Evolutionary conservation across 129 eudicot genomes (phyloP), one percentile per base, ranked within the genome.

Genomic region (carrot (Daucus carota)): DNA sequence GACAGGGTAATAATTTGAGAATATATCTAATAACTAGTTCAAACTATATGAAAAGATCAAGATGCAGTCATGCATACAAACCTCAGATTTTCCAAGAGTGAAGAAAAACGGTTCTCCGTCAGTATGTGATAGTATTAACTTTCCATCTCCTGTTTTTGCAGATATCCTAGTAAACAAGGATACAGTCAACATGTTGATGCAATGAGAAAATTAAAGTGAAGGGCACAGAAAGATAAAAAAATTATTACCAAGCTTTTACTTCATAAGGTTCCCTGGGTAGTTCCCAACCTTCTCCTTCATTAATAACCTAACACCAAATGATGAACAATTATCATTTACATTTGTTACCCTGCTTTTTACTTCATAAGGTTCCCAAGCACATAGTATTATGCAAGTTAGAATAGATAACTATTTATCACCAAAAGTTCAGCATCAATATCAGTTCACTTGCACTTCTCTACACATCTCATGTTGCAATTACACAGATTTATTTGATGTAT

Each of bases 261-360:
- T 95, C 99, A 84, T 92, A 95, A 9, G 96, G 97, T 63, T 86
- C 97, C 81, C 99, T 81, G 2, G 99, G 99, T 75, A 90, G 80
- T 81, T 95, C 99, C 99, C 99, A 95, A 57, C 96, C 90, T 43
- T 89, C 89, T 80, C 96, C 99, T 80, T 95, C 99, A 67, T 81
- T 78, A 73, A 82, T 70, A 57, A 94, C 93, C 98, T 94, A 83
- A 73, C 73, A 70, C 72, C 76, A 66, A 78, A 78, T 14, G 59
- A 26, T 57, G 46, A 36, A 57, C 11, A 65, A 38, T 24, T 33
- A 17, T 32, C 32, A 59, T 63, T 47, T 70, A 34, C 42, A 40
- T 70, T 70, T n/a, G 60, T 20, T 8, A n/a, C 31, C 63, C n/a
- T 1, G 63, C 6, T n/a, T 0, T 0, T 54, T 54, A 54, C 63